Conservation (phyloP, 2,329 filamentous ascomycete species). For the Ophiostoma montium region DNA sequence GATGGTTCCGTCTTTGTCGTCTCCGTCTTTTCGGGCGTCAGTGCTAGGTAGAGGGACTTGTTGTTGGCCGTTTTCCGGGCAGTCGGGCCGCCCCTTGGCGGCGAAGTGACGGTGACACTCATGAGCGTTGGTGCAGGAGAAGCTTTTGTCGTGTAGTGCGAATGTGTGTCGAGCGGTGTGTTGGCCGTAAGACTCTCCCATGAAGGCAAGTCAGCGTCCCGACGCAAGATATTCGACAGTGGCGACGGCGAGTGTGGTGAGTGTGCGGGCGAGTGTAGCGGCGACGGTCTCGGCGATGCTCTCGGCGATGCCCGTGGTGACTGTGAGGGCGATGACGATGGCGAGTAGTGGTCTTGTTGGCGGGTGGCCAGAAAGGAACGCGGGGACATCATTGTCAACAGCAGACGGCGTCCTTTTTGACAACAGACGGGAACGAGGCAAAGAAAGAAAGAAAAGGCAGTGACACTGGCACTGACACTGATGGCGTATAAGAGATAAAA, state of each 20-base stretch:
- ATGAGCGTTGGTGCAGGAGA: neutral
- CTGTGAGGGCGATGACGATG: constrained; percentile 11
- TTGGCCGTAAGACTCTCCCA: neutral
- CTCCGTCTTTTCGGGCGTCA: neutral
- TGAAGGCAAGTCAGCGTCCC: neutral
- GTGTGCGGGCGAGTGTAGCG: constrained; percentile 2
- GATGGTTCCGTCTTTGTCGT: too few relatives aligned
- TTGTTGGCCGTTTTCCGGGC: neutral
- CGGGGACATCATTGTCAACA: constrained; percentile 23
- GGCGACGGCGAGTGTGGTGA: constrained; percentile 2
- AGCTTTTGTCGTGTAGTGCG: neutral
- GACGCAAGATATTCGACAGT: neutral
- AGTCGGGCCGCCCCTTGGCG: neutral
- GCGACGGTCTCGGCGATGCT: constrained; percentile 1
- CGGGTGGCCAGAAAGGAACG: constrained; percentile 25
- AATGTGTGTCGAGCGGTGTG: neutral
- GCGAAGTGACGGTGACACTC: neutral
- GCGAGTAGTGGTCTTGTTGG: constrained; percentile 18
- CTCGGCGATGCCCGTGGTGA: neutral
- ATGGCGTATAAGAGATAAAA: neutral
- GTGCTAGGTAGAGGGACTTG: neutral
- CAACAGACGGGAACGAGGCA: neutral
- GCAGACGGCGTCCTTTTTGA: neutral
- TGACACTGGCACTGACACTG: too few relatives aligned
- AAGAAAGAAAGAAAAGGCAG: neutral